These are phyloP conservation scores for Eleusine indica DNA, from an alignment of 176 grass and related monocot species.

Conservation along the genomic window DNA sequence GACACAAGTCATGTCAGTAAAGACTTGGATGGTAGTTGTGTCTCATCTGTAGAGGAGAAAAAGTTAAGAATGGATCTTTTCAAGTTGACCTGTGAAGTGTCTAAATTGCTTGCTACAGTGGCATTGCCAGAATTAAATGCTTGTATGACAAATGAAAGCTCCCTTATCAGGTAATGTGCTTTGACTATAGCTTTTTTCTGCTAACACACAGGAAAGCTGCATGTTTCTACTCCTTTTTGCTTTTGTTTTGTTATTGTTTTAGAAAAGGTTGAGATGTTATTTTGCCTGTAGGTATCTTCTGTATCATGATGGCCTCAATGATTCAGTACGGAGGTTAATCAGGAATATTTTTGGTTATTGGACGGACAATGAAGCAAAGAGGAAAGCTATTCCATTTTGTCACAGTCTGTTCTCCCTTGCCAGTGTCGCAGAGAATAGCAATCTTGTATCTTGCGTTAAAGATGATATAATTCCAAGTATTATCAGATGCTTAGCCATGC, in stretches of 20 bases:
- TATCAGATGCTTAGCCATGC: conserved; percentile 11
- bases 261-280: not conserved
- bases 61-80: conserved; percentile 13
- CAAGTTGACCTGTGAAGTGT: conserved; percentile 28
- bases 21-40: conserved; percentile 4
- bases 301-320: conserved; percentile 4
- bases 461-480: conserved; percentile 26
- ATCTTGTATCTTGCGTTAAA: conserved; percentile 19
- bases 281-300: conserved; percentile 24
- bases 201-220: no score
- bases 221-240: not conserved
- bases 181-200: not conserved
- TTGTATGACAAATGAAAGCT: conserved; percentile 4
- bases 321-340: conserved; percentile 24
- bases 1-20: conserved; percentile 7
- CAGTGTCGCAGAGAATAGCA: not conserved
- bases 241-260: not conserved
- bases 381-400: conserved; percentile 21
- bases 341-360: conserved; percentile 15
- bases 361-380: conserved; percentile 23
- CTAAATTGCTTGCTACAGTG: conserved; percentile 18
- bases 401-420: not conserved
- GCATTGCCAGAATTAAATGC: conserved; percentile 37
- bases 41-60: not conserved
- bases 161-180: conserved; percentile 27